These are phyloP conservation scores for Chalaropsis ovoidea DNA, from an alignment of 2,329 filamentous ascomycete genomes.

Conservation along the genomic window DNA sequence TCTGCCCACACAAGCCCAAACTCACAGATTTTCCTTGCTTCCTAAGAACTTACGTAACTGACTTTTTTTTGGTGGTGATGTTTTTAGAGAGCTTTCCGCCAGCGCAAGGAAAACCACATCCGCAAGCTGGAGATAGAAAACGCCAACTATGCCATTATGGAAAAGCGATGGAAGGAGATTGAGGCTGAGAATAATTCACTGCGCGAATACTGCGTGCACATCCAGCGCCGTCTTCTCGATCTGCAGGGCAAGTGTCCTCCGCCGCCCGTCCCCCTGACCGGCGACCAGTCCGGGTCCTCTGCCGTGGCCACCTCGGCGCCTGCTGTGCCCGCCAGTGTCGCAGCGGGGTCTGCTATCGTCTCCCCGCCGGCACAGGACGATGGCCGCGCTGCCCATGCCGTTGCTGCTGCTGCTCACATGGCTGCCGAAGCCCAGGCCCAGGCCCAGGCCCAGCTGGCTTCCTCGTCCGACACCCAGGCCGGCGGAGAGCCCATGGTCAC, in stretches of 20 bases:
- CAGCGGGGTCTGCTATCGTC: neutral
- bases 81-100: slow-evolving; percentile 78
- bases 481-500: slow-evolving; percentile 29
- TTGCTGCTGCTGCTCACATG: slow-evolving; percentile 10
- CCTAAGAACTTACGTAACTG: slow-evolving; percentile 28
- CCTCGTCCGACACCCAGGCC: slow-evolving; percentile 39
- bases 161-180: slow-evolving; percentile 66
- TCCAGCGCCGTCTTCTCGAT: slow-evolving; percentile 80
- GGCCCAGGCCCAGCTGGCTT: slow-evolving; percentile 28
- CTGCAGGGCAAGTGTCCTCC: slow-evolving; percentile 73
- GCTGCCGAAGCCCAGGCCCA: neutral
- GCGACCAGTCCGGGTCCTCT: slow-evolving; percentile 12
- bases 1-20: slow-evolving; percentile 27
- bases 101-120: slow-evolving; percentile 96
- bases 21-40: slow-evolving; percentile 18
- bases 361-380: neutral
- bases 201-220: slow-evolving; percentile 81
- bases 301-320: neutral
- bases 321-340: neutral
- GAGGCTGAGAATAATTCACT: slow-evolving; percentile 84
- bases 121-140: slow-evolving; percentile 95
- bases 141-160: slow-evolving; percentile 64
- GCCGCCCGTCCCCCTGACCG: slow-evolving; percentile 45
- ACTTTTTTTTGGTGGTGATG: slow-evolving; percentile 26
- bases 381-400: neutral